Conservation (phyloP, 345 rosid genomes). For the Crucihimalaya himalaica region DNA sequence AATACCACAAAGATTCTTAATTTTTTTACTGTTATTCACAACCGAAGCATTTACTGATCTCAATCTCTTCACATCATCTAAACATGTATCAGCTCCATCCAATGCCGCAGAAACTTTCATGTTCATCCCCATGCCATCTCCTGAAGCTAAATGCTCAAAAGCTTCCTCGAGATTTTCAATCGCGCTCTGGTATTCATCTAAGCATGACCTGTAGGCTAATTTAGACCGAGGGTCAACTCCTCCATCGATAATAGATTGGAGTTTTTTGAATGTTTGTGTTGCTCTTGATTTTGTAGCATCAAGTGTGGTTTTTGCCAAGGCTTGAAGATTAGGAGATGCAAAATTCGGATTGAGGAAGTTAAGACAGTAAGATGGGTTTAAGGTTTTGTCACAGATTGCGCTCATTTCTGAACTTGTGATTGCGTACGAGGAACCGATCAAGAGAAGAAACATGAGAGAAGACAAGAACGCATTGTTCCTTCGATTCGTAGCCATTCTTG, state of each 20-base stretch:
- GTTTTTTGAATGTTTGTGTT: conserved; percentile 24
- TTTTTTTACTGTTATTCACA: conserved; percentile 25
- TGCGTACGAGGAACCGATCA: conserved; percentile 38
- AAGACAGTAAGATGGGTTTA: conserved; percentile 36
- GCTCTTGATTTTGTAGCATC: conserved; percentile 33
- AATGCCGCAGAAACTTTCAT: conserved; percentile 35
- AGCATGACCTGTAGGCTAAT: conserved; percentile 34
- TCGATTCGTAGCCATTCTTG: conserved; percentile 39
- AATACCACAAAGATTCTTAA: conserved; percentile 39
- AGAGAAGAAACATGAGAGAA: conserved; percentile 33
- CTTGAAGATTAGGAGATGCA: conserved; percentile 33
- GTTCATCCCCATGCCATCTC: conserved; percentile 34
- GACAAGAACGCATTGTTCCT: conserved; percentile 42
- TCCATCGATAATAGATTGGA: conserved; percentile 30
- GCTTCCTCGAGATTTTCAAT: conserved; percentile 29
- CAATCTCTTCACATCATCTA: conserved; percentile 38
- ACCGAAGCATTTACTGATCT: conserved; percentile 34
- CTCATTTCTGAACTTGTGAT: conserved; percentile 32
- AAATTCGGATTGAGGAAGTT: conserved; percentile 27
- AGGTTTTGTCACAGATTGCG: conserved; percentile 35
- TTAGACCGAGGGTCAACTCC: conserved; percentile 39
- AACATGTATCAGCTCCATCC: conserved; percentile 38
- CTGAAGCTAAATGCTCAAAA: conserved; percentile 29
- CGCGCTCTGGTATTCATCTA: conserved; percentile 27
- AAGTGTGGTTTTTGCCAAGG: conserved; percentile 33